These are phyloP conservation scores for Pigoraptor vietnamica DNA, from an alignment of 78 protist species.

Conservation along the genomic window DNA sequence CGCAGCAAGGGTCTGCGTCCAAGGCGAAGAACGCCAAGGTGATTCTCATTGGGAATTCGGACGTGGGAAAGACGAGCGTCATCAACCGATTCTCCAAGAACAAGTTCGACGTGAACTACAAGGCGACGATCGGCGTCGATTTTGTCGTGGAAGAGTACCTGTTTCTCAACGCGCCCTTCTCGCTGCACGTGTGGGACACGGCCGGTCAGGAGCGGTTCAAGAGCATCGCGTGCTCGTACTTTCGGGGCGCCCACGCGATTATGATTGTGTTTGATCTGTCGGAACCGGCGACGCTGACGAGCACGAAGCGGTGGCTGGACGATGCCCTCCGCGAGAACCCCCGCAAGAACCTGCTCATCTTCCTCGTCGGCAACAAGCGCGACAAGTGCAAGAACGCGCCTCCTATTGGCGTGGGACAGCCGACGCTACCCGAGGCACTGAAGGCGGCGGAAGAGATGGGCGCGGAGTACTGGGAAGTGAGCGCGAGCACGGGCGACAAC, in stretches of 20 bases:
- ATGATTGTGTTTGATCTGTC: conserved; percentile 59
- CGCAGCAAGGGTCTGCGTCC: too few species aligned
- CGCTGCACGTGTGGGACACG: conserved; percentile 57
- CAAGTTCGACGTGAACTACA: conserved; percentile 54
- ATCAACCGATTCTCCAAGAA: conserved; percentile 46
- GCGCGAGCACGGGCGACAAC: too few species aligned
- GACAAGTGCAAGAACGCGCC: too few species aligned
- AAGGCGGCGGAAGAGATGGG: too few species aligned
- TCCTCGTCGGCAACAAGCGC: neutral
- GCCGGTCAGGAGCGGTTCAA: conserved; percentile 46
- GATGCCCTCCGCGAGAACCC: neutral
- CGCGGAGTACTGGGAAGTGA: too few species aligned
- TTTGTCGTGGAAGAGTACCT: conserved; percentile 38
- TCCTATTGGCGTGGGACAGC: too few species aligned
- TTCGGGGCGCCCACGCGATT: conserved; percentile 83
- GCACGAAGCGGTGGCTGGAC: conserved; percentile 66
- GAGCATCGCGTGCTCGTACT: conserved; percentile 45
- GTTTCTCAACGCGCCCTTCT: neutral
- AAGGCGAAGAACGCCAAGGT: too few species aligned
- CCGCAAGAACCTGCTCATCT: neutral
- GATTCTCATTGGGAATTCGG: conserved; percentile 11
- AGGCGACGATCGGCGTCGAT: conserved; percentile 72
- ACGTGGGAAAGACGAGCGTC: conserved; percentile 31
- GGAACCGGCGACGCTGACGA: conserved; percentile 50
- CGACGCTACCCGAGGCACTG: too few species aligned